Evolutionary conservation across 2,329 filamentous ascomycete species (phyloP), one percentile per base, ranked within the genome.

Genomic region (Diaporthe eres): DNA sequence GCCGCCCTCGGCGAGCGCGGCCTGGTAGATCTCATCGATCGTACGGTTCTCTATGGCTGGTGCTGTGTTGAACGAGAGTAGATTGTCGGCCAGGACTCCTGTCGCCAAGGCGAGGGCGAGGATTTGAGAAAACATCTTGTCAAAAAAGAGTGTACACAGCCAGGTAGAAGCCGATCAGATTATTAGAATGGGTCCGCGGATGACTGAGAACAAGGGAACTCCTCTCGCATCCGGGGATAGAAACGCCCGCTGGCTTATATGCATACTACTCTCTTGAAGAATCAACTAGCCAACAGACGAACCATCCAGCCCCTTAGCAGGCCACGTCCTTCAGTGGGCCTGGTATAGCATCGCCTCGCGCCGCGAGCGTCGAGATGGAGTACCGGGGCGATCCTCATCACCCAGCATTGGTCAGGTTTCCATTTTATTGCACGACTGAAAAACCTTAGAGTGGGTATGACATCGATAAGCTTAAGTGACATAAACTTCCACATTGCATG

Each of bases 11-110:
- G 83, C 82, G 31, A 88, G 78, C 0, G 89, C 88, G 8, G 87
- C 87, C 49, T 85, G 71, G 79, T 90, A 84, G 19, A 90, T 88
- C 60, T 88, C 82, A 25, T 90, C 87, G 1, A 90, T 77, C 1
- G 84, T 85, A 31, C 88, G 55, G 61, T 74, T 73, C 75, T 77
- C 61, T 28, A 75, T 77, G 76, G 81, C 19, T 77, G 77, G 63
- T 22, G 42, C 71, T 4, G 42, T 17, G 34, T 67, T 53, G 49
- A 70, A 70, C 34, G 49, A 37, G 49, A 70, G 65, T 12, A 70
- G 65, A n/a, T 12, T 70, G 65, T 70, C 65, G 15, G 65, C 65
- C 65, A 70, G n/a, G 65, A 49, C 65, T 42, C 65, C 65, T 28
- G 47, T 70, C 2, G 65, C 65, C 65, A 70, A 10, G 65, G 65